A percentile compares a stretch with the other conserved stretches of the same genome.
Conservation (phyloP, 2,329 filamentous ascomycete species). For the Stenocarpella maydis region DNA sequence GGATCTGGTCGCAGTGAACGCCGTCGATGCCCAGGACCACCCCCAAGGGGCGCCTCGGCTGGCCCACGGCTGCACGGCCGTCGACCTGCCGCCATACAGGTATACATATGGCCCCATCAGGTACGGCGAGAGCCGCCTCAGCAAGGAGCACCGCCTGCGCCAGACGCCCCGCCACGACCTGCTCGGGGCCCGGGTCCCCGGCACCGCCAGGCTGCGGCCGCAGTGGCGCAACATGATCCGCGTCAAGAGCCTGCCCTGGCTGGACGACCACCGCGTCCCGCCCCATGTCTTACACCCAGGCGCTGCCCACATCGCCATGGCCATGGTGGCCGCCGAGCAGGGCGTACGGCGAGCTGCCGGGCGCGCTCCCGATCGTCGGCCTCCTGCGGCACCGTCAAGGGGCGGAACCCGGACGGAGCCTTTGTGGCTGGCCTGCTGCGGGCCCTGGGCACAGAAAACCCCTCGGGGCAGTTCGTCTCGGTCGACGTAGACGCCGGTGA, state of each 20-base stretch:
- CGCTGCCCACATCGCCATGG: constrained; percentile 29
- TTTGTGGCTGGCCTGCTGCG: constrained; percentile 41
- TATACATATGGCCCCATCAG: constrained; percentile 25
- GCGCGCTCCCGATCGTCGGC: neutral
- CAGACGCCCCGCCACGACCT: constrained; percentile 49
- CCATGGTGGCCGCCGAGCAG: no score
- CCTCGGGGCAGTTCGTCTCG: constrained; percentile 36
- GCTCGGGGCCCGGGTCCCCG: constrained; percentile 45
- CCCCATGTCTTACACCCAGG: constrained; percentile 36
- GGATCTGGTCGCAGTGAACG: neutral
- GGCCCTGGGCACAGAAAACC: constrained; percentile 41
- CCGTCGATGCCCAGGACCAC: neutral
- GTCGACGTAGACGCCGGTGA: constrained; percentile 38
- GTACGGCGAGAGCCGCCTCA: constrained; percentile 28
- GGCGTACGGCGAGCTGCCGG: neutral
- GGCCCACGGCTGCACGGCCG: neutral
- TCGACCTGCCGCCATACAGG: constrained; percentile 36
- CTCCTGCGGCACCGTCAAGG: constrained; percentile 37
- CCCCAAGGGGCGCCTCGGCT: neutral
- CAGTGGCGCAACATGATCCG: constrained; percentile 43
- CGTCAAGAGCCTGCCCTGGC: neutral
- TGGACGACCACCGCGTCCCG: constrained; percentile 37
- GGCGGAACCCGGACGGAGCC: constrained; percentile 38
- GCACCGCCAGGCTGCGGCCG: constrained; percentile 43
- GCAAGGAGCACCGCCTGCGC: constrained; percentile 45